Evolutionary conservation across 1,139 yeast species (phyloP).

Genomic region (Meyerozyma elateridarum): DNA sequence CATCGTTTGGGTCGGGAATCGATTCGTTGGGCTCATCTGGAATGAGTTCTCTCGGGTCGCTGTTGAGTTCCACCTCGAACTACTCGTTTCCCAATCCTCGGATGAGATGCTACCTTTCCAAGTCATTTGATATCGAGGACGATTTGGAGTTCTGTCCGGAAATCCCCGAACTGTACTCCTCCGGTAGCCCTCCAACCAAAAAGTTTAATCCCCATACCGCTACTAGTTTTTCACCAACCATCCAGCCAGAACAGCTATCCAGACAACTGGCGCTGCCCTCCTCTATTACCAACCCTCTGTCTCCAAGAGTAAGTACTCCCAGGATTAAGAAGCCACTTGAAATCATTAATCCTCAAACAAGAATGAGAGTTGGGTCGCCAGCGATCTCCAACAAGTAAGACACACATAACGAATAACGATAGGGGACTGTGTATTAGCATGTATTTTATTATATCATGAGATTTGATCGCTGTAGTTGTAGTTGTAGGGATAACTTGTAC

Average conservation of each 20-base stretch:
- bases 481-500: too few species aligned
- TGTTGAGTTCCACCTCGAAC: conserved; percentile 16
- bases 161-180: conserved; percentile 23
- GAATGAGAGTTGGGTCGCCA: conserved; percentile 60
- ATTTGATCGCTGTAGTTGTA: too few species aligned
- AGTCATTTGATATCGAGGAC: conserved; percentile 61
- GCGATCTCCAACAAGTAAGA: conserved; percentile 16
- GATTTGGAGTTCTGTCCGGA: conserved; percentile 67
- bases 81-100: conserved; percentile 41
- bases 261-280: conserved; percentile 11
- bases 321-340: conserved; percentile 62
- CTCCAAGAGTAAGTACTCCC: conserved; percentile 49
- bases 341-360: conserved; percentile 76
- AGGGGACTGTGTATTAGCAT: too few species aligned
- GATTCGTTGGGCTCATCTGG: conserved; percentile 13
- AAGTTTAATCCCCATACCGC: conserved; percentile 62
- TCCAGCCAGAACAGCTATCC: conserved; percentile 5
- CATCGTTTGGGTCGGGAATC: conserved; percentile 15
- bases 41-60: conserved; percentile 10
- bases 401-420: too few species aligned
- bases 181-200: conserved; percentile 16
- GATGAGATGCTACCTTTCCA: conserved; percentile 45
- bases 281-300: conserved; percentile 13
- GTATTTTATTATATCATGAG: too few species aligned
- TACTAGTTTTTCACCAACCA: conserved; percentile 46